Percentiles rank a stretch among this genome's conserved stretches.
These are phyloP conservation scores for Penicillium sp. DNA, from an alignment of 2,329 filamentous ascomycete species.

Conservation along the genomic window DNA sequence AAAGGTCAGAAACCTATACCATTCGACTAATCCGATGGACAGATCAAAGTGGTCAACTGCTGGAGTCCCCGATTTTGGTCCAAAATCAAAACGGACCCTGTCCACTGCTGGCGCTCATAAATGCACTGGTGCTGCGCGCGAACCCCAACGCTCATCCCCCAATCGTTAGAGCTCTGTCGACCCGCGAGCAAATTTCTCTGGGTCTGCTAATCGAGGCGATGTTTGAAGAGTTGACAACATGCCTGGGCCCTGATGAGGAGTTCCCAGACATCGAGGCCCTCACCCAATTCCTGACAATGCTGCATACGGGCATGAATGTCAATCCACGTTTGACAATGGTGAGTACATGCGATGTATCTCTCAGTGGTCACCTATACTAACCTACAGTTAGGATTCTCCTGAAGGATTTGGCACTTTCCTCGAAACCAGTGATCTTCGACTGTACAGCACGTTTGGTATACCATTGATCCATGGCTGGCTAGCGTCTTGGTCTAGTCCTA, in stretches of 20 bases:
- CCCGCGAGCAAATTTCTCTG: constrained; percentile 83
- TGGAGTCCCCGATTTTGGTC: constrained; percentile 80
- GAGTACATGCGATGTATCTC: constrained; percentile 4
- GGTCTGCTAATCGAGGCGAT: constrained; percentile 82
- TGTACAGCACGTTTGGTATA: constrained; percentile 86
- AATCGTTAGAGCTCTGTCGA: constrained; percentile 71
- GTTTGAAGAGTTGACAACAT: constrained; percentile 88
- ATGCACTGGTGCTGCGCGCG: constrained; percentile 82
- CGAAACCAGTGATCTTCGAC: constrained; percentile 78
- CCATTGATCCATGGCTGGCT: constrained; percentile 94
- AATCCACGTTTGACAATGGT: constrained; percentile 80
- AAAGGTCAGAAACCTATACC: constrained; percentile 75
- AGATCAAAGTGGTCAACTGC: constrained; percentile 63
- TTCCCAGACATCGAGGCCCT: constrained; percentile 86
- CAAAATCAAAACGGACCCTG: constrained; percentile 96
- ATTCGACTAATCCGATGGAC: constrained; percentile 90
- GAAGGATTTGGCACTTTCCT: constrained; percentile 72
- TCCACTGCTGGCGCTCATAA: constrained; percentile 87
- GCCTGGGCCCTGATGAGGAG: constrained; percentile 62
- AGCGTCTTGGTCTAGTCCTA: constrained; percentile 62
- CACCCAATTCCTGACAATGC: constrained; percentile 78
- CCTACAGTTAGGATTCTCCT: constrained; percentile 27
- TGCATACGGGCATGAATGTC: constrained; percentile 97
- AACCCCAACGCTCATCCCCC: constrained; percentile 64
- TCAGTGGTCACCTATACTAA: background rate